Conservation (phyloP, 768 basidiomycete genomes). For the Lactarius trivialis region DNA sequence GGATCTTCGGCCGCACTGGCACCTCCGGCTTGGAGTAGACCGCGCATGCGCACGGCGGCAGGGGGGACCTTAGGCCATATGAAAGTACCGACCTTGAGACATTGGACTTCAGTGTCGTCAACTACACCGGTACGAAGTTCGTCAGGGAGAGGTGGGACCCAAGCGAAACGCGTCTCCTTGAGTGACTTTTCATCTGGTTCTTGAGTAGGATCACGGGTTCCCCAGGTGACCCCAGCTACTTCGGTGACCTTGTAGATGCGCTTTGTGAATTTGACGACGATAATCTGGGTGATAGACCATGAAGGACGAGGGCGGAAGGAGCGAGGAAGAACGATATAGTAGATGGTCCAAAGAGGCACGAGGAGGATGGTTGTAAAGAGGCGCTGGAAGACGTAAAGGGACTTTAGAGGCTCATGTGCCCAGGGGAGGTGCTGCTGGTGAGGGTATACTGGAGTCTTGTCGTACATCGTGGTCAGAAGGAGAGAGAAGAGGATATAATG, state of each 20-base stretch:
- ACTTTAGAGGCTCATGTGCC: conserved; percentile 41
- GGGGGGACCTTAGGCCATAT: conserved; percentile 39
- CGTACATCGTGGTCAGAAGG: conserved; percentile 20
- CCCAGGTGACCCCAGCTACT: conserved; percentile 51
- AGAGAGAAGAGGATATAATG: neutral
- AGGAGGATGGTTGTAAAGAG: conserved; percentile 44
- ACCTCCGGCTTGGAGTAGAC: neutral
- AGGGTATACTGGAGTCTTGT: conserved; percentile 33
- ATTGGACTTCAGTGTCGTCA: conserved; percentile 35
- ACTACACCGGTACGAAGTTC: conserved; percentile 39
- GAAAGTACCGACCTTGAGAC: conserved; percentile 41
- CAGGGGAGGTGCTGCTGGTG: conserved; percentile 40
- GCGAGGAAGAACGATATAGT: conserved; percentile 40
- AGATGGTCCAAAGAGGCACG: conserved; percentile 40
- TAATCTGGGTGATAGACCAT: conserved; percentile 44
- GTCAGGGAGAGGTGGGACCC: conserved; percentile 40
- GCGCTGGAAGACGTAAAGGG: conserved; percentile 42
- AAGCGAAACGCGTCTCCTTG: conserved; percentile 43
- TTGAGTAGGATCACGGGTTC: conserved; percentile 40
- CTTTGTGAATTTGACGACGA: conserved; percentile 47
- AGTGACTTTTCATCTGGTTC: conserved; percentile 32
- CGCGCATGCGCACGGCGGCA: conserved; percentile 16
- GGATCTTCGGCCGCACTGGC: neutral
- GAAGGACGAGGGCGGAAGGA: conserved; percentile 41
- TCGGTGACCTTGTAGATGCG: conserved; percentile 49